Evolutionary conservation across 1,284 basidiomycete genomes (phyloP), one percentile per base, ranked within the genome.

Genomic region (Apiotrichum akiyoshidainum): DNA sequence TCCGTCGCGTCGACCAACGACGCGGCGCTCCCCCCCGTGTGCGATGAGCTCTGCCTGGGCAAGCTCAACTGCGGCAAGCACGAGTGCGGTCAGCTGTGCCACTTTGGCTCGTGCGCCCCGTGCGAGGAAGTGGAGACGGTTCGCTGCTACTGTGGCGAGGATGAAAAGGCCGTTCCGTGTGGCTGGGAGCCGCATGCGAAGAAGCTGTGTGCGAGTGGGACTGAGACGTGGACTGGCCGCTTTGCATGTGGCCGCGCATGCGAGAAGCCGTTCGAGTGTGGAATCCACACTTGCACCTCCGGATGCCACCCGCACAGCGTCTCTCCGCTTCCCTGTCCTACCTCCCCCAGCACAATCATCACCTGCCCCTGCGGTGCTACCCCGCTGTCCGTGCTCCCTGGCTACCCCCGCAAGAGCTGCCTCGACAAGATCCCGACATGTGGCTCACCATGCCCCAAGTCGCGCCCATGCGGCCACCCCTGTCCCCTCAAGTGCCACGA

Each of bases 341-440:
- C 82, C 40, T 87, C 89, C 0, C 90, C 92, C 0, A 76, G 79
- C 0, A 68, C 82, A 9, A 80, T 93, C 54, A 83, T 81, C 0
- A 84, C 83, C 44, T 96, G 93, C 71, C 89, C 92, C 0, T 96
- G 92, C 65, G 89, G 89, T 13, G 84, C 85, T 55, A 83, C 84
- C 14, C 76, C 80, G 0, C 83, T 92, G 47, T 55, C 68, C 12
- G 46, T 59, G 5, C 69, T 80, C 12, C 61, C 74, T 6, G 76
- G 79, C 9, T 66, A 65, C 33, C 66, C 81, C 1, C 86, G 92
- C 5, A 71, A 72, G 0, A 77, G 80, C 14, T 96, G 92, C 71
- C 81, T 83, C 2, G 85, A 86, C 14, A 86, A 86, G 2, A 85
- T 95, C 58, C 90, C 90, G 0, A 91, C 87, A 0, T 96, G 93